Conservation (phyloP, 1,139 yeast species). For the Taiozyma sp. region DNA sequence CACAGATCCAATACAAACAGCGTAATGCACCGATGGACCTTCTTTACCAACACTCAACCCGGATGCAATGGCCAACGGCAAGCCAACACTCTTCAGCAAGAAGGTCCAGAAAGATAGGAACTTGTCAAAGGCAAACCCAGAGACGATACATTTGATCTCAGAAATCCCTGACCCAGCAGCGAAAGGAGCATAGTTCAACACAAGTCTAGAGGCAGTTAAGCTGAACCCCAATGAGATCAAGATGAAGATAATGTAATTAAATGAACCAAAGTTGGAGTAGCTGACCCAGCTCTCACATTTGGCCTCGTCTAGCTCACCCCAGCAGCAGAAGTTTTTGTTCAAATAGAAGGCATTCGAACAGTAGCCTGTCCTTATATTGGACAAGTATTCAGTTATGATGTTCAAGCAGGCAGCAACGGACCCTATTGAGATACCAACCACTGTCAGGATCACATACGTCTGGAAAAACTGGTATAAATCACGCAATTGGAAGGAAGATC, state of each 20-base stretch:
- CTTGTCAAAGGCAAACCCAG: constrained; percentile 81
- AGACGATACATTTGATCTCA: constrained; percentile 91
- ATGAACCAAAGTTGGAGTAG: constrained; percentile 42
- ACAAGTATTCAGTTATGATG: constrained; percentile 82
- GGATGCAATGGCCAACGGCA: constrained; percentile 72
- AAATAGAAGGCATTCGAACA: constrained; percentile 69
- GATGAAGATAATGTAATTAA: constrained; percentile 59
- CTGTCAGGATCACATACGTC: constrained; percentile 66
- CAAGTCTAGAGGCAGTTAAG: constrained; percentile 59
- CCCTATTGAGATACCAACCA: constrained; percentile 76
- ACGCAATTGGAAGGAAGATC: constrained; percentile 33
- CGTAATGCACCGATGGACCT: constrained; percentile 70
- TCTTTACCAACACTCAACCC: constrained; percentile 68
- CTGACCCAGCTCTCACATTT: constrained; percentile 51
- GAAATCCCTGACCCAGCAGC: constrained; percentile 98
- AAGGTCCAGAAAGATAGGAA: constrained; percentile 76
- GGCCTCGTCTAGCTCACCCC: constrained; percentile 44
- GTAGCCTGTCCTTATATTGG: constrained; percentile 73
- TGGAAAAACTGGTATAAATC: constrained; percentile 36
- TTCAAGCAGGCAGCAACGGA: constrained; percentile 77
- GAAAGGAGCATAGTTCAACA: constrained; percentile 70
- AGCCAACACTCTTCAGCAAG: constrained; percentile 67
- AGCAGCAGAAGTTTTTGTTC: constrained; percentile 77
- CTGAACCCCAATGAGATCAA: constrained; percentile 59
- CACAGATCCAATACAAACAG: constrained; percentile 63